A percentile compares a stretch with the other conserved stretches of the same genome.
Conservation (phyloP, 306 rosid species). For the Vigna nakashimae region DNA sequence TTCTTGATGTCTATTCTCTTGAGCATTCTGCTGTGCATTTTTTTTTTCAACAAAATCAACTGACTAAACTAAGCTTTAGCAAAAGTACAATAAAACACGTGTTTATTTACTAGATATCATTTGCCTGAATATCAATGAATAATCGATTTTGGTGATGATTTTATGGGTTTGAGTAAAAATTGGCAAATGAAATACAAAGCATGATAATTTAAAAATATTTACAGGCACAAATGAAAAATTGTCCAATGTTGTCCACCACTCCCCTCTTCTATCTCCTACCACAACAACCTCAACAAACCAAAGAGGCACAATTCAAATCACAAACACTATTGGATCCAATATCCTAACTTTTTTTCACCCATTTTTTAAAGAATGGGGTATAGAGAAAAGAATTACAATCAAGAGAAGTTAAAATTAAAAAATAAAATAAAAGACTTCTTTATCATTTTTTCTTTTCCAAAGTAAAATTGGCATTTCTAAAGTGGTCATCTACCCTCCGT, state of each 20-base stretch:
- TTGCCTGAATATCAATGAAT: too few relatives aligned
- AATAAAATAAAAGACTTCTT: constrained; percentile 21
- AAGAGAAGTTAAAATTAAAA: constrained; percentile 41
- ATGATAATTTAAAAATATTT: constrained; percentile 53
- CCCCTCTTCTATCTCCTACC: constrained; percentile 39
- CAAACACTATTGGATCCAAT: constrained; percentile 41
- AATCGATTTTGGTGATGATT: neutral
- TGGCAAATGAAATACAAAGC: constrained; percentile 38
- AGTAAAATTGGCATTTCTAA: constrained; percentile 32
- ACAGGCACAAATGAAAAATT: constrained; percentile 58
- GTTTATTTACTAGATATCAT: too few relatives aligned
- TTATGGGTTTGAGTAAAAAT: constrained; percentile 4
- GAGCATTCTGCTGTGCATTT: too few relatives aligned
- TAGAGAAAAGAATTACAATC: constrained; percentile 51
- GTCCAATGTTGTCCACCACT: constrained; percentile 24
- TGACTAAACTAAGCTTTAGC: too few relatives aligned
- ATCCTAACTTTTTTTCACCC: constrained; percentile 46
- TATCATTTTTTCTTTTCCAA: constrained; percentile 45
- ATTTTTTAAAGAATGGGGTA: constrained; percentile 35
- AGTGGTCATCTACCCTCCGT: constrained; percentile 47
- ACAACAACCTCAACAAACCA: constrained; percentile 48
- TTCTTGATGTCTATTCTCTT: too few relatives aligned
- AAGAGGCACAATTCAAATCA: constrained; percentile 45
- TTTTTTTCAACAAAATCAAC: too few relatives aligned
- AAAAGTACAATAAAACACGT: too few relatives aligned